These are phyloP conservation scores for Penicillium sp. DNA, from an alignment of 2,329 filamentous ascomycete genomes.

Conservation along the genomic window DNA sequence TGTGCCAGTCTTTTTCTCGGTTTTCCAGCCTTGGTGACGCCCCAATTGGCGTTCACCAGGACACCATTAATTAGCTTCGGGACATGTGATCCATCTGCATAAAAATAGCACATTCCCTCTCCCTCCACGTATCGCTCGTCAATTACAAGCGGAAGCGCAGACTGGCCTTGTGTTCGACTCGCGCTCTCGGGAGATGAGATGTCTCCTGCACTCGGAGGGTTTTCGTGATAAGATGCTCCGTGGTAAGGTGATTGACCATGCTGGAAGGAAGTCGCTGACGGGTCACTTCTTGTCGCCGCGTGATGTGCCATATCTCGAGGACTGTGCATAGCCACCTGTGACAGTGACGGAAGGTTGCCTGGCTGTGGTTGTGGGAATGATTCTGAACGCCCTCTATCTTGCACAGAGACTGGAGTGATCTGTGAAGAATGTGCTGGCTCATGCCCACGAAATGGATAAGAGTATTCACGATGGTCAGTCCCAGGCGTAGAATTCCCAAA, in stretches of 20 bases:
- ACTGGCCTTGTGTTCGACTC: conserved; percentile 13
- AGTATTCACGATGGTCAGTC: conserved; percentile 17
- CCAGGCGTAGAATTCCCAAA: conserved; percentile 20
- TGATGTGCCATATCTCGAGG: conserved; percentile 23
- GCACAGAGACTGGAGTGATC: conserved; percentile 12
- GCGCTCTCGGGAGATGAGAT: conserved; percentile 16
- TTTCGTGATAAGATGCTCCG: conserved; percentile 16
- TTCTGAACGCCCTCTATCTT: conserved; percentile 22
- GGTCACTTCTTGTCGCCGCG: conserved; percentile 18
- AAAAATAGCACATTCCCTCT: conserved; percentile 80
- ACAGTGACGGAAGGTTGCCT: conserved; percentile 31
- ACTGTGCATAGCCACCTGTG: conserved; percentile 29
- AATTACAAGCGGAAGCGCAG: conserved; percentile 36
- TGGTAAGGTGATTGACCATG: conserved; percentile 20
- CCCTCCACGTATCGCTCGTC: conserved; percentile 59
- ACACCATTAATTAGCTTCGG: conserved; percentile 84
- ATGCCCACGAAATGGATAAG: conserved; percentile 21
- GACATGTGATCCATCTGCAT: conserved; percentile 80
- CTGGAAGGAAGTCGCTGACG: conserved; percentile 19
- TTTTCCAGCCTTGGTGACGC: conserved; percentile 90
- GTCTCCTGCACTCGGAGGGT: conserved; percentile 8
- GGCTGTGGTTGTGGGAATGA: conserved; percentile 19
- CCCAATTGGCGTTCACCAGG: conserved; percentile 86
- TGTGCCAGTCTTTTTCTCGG: conserved; percentile 87
- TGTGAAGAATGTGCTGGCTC: conserved; percentile 16